Evolutionary conservation across 352 stramenopile species (phyloP), one percentile per base, ranked within the genome.

Genomic region (Globisporangium rhizosaccharum): DNA sequence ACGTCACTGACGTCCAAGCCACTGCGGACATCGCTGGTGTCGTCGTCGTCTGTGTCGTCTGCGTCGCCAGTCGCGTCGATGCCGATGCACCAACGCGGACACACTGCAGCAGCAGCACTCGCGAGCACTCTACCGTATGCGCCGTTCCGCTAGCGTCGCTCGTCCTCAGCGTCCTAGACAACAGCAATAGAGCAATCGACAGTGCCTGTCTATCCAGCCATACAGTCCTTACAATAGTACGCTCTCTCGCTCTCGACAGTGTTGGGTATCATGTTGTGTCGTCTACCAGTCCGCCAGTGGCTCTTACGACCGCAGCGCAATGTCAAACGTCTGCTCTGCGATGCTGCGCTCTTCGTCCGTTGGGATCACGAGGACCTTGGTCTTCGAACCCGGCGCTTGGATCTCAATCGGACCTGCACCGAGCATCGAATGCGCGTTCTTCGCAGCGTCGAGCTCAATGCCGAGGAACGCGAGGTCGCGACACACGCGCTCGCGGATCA

Each of bases 271-370:
- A 5, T 36, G 30, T 36, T 36, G 30, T 36, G 30, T 36, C 30
- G 30, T 36, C 30, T 36, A 36, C 30, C 2, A 36, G 30, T 36
- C 30, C 2, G 30, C 30, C 5, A 5, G 30, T 9, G 30, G 30
- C 36, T 9, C 20, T 65, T 70, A 79, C 45, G 75, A 56, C 47
- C 66, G 75, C 26, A 90, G 66, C 25, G 69, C 79, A 42, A 91
- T 76, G 44, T 77, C 73, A 60, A 76, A 88, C 46, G 82, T 93
- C 67, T 94, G 78, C 57, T 88, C 70, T n/a, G 87, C 87, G 62
- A 97, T 97, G 67, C 81, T 93, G 56, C 74, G 72, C 71, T 97
- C 89, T 75, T 97, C 89, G 64, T 97, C 82, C n/a, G 87, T 96
- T 20, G 86, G 86, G 65, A 96, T 80, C 26, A 94, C 88, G 39